A percentile compares a stretch with the other conserved stretches of the same genome.
These are phyloP conservation scores for Apiospora hydei DNA, from an alignment of 2,329 filamentous ascomycete species.

Conservation along the genomic window DNA sequence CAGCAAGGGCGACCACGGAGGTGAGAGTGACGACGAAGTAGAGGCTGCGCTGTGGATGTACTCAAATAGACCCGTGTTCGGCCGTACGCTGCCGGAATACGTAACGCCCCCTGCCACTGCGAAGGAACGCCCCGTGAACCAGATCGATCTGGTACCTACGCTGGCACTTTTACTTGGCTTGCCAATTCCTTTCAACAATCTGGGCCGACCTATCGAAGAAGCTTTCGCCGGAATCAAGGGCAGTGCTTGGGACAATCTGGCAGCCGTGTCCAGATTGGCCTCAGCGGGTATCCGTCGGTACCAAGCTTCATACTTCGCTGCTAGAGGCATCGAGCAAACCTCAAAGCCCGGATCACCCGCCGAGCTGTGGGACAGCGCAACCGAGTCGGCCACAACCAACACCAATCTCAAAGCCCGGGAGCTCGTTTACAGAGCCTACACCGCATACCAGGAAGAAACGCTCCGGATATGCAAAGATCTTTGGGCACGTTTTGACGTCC, in stretches of 20 bases:
- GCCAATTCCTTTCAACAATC: slow-evolving; percentile 94
- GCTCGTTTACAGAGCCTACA: slow-evolving; percentile 65
- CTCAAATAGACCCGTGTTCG: slow-evolving; percentile 85
- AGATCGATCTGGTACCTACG: slow-evolving; percentile 96
- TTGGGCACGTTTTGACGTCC: slow-evolving; percentile 92
- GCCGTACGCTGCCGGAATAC: slow-evolving; percentile 70
- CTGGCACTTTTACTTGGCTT: slow-evolving; percentile 86
- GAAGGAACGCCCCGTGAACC: slow-evolving; percentile 77
- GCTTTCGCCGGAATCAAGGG: slow-evolving; percentile 79
- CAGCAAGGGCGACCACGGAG: slow-evolving; percentile 95
- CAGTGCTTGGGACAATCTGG: slow-evolving; percentile 78
- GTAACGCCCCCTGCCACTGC: slow-evolving; percentile 70
- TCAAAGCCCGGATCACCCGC: slow-evolving; percentile 61
- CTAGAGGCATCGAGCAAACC: slow-evolving; percentile 71
- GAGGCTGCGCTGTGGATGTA: slow-evolving; percentile 99
- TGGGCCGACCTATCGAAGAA: slow-evolving; percentile 92
- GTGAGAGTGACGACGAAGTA: slow-evolving; percentile 95
- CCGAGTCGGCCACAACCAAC: slow-evolving; percentile 42
- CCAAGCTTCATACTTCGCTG: slow-evolving; percentile 80
- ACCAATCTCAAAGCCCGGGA: slow-evolving; percentile 49
- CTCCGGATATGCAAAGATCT: slow-evolving; percentile 80
- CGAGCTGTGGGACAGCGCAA: slow-evolving; percentile 65
- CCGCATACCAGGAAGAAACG: slow-evolving; percentile 79
- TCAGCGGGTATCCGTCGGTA: slow-evolving; percentile 90
- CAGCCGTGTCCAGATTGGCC: slow-evolving; percentile 76